Evolutionary conservation across 2,329 filamentous ascomycete species (phyloP).

Genomic region (Gaeumannomyces tritici): DNA sequence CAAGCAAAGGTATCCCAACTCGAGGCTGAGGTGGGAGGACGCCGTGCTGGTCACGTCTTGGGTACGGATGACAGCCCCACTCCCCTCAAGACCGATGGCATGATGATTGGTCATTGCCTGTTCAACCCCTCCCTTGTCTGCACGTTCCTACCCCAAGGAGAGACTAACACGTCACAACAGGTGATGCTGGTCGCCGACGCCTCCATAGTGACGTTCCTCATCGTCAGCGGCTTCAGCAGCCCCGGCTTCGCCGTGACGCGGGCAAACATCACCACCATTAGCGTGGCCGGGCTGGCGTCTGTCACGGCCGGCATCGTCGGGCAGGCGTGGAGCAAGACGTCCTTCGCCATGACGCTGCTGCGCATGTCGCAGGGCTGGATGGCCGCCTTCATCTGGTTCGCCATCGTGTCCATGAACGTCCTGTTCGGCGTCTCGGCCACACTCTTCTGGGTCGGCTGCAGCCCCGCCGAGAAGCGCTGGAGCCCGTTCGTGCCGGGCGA

Average conservation of each 20-base stretch:
- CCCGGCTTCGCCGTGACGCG: conserved; percentile 10
- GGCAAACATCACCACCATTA: conserved; percentile 9
- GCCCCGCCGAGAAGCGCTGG: conserved; percentile 10
- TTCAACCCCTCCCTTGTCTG: no score
- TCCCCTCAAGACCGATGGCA: no score
- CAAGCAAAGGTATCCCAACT: conserved; percentile 13
- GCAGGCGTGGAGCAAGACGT: conserved; percentile 27
- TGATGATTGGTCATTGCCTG: no score
- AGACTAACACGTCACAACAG: not conserved
- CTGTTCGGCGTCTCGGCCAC: conserved; percentile 11
- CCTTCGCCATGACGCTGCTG: conserved; percentile 25
- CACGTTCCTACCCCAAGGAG: not conserved
- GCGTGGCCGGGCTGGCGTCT: conserved; percentile 13
- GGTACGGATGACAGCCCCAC: not conserved
- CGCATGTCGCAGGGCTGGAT: conserved; percentile 18
- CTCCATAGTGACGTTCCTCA: not conserved
- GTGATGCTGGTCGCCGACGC: not conserved
- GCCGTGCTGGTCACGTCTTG: conserved; percentile 1
- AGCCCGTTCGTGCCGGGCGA: conserved; percentile 6
- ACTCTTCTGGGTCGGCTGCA: conserved; percentile 15
- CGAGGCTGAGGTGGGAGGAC: conserved; percentile 1
- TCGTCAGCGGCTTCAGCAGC: conserved; percentile 11
- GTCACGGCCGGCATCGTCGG: conserved; percentile 20
- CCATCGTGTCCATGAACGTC: conserved; percentile 20
- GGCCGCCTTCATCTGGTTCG: conserved; percentile 18